Evolutionary conservation across 768 basidiomycete species (phyloP), one percentile per base, ranked within the genome.

Genomic region (Heimioporus sp.): DNA sequence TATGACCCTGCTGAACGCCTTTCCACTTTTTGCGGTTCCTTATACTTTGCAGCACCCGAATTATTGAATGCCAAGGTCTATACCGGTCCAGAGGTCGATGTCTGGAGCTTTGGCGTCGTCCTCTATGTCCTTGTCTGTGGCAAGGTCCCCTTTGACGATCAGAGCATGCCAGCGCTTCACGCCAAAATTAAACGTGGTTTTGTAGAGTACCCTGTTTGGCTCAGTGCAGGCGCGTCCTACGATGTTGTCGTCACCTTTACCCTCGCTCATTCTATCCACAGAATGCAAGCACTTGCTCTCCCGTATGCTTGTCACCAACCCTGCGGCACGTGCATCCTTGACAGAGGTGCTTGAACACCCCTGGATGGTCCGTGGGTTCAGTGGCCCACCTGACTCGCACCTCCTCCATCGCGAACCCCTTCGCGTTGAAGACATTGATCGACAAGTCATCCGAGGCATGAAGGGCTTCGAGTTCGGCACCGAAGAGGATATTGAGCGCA

Each of bases 101-200:
- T 99, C 5, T 99, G 97, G 97, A 94, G 92, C 65, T 98, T 99
- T 58, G 96, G 97, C 10, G 95, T 99, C 58, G 97, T 99, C 7
- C 80, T 99, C 21, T 98, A 98, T 62, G 94, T 97, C 17, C 80
- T 99, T 46, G 95, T 99, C 0, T 99, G 96, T 65, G 97, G 97
- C 43, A 98, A 97, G 72, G 97, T 99, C 4, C 96, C 97, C 0
- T 98, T 99, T 66, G 97, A 99, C 63, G 97, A 99, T 67, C 93
- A 98, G 71, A 94, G 89, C 66, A 99, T 98, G 97, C 96, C 97
- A 2, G 97, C 97, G 0, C 74, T 99, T 48, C 97, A 98, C 67
- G 97, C 97, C 21, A 99, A 98, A 75, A 99, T 99, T 72, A 99
- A 99, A 70, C 85, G 95, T 5, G 96, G 97, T 0, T 73, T 94